Base-by-base conservation (phyloP, 345 rosid species). In the Geranium rotundifolium region DNA sequence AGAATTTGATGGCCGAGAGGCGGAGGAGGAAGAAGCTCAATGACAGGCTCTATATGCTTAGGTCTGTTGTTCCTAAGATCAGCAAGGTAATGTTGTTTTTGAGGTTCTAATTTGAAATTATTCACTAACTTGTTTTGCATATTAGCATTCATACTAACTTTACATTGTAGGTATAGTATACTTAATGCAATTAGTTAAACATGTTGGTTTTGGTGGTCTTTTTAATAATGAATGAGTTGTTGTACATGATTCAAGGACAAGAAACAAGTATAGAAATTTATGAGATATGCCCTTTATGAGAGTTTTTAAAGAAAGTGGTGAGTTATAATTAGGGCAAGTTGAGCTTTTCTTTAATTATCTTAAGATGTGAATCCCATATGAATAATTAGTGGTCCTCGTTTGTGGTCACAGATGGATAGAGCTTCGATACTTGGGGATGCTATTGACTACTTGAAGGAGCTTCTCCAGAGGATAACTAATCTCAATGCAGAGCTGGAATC, bases 391-490 rank as follows among this genome's bases (percentile, higher is more conserved):
- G 7, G 41, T 34, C 41, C 41, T 34, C 27, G 27, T 23, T 14
- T 71, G 64, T 59, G 52, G 3, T 60, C 59, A 60, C 82, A 91
- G 96, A 91, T 91, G 98, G 98, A 91, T 71, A 82, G 98, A 75
- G 98, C 98, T 66, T 91, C 98, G 19, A 91, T 91, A 69, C 90
- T 91, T 13, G 98, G 96, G 68, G 98, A 91, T 75, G 91, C 98
- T 46, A 85, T 91, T 70, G 98, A 91, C 71, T 91, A 91, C 72
- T 80, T 91, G 20, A 91, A 89, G 85, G 98, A 91, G 75, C 95
- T 91, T 29, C 79, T 89, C 63, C 98, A 89, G 59, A 86, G 95
- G 81, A 92, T 92, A 73, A 92, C 77, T 73, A 95, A 89, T 73
- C 90, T 92, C 41, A 95, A 92, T 67, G 83, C 81, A 23, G 98